Evolutionary conservation across 2,329 filamentous ascomycete species (phyloP).

Genomic region (Cytospora paraplurivora): DNA sequence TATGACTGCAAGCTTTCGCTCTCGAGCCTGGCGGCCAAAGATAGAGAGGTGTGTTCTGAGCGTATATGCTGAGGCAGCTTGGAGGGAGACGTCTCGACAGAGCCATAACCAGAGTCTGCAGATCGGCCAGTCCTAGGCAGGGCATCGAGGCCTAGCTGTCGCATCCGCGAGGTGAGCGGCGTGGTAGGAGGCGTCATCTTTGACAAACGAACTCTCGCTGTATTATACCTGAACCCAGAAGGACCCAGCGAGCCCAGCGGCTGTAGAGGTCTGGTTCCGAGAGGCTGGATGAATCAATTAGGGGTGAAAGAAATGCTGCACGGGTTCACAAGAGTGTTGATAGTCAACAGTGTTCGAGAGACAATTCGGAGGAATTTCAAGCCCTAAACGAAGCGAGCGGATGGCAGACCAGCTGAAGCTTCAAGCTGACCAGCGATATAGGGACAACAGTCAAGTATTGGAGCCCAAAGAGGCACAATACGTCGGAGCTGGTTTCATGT

Average conservation of each 20-base stretch:
- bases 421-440: conserved; percentile 9
- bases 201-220: neutral
- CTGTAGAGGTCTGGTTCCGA: neutral
- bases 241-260: neutral
- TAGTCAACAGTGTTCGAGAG: neutral
- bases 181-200: conserved; percentile 16
- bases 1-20: conserved; percentile 14
- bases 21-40: conserved; percentile 6
- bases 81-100: conserved; percentile 22
- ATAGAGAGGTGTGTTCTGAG: conserved; percentile 9
- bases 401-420: neutral
- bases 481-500: conserved; percentile 1
- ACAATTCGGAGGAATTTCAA: neutral
- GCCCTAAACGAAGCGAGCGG: conserved; percentile 13
- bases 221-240: neutral
- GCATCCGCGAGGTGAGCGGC: conserved; percentile 16
- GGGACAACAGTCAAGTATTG: neutral
- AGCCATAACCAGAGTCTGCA: conserved; percentile 29
- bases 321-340: neutral
- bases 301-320: conserved; percentile 10
- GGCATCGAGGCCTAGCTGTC: conserved; percentile 4
- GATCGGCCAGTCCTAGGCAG: conserved; percentile 21
- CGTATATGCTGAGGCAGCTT: neutral
- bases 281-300: neutral
- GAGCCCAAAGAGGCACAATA: conserved; percentile 6